Evolutionary conservation across 2,329 filamentous ascomycete species (phyloP), one percentile per base, ranked within the genome.

Genomic region (Ceratocystis colombiana): DNA sequence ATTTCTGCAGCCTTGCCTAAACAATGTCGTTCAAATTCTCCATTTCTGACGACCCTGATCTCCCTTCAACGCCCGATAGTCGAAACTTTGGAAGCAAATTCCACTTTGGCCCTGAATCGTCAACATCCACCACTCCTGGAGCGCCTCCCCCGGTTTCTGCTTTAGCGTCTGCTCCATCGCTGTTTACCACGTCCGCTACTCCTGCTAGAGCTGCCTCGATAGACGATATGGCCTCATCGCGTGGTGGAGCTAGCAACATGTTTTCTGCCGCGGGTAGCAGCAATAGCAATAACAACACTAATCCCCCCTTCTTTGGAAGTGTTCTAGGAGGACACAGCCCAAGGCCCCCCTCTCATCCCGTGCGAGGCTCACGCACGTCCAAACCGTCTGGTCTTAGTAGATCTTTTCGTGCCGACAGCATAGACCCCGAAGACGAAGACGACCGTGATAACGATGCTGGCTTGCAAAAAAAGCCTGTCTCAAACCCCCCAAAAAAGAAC

Each of bases 181-280:
- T 30, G 17, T 53, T 50, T 50, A 7, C 77, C 7, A 78, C 78
- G 3, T 82, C 80, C 55, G 84, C 83, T 73, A 83, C 82, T 1
- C 81, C 82, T 1, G 76, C 77, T 17, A 83, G 83, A 66, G 81
- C 81, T 17, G 82, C 82, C 0, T 81, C 82, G 46, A 77, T 80
- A 74, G 77, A 76, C 61, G 77, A 74, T 55, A 74, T 75, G 70
- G 73, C 74, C 20, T 59, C 55, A 41, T 59, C 64, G 53, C 48
- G 64, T 59, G 37, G 30, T 10, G 41, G 48, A 59, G 28, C 33
- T 44, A 50, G 12, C n/a, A 46, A 20, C 48, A 64, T 66, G 61
- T 66, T 64, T n/a, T 64, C 53, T 57, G 28, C 53, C 53, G 28
- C 53, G 28, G 53, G 53, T 48, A 55, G 50, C 25, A 55, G 25